phyloP scores from a whole-genome alignment of 495 filamentous ascomycete species.

The Aspergillus steynii region DNA sequence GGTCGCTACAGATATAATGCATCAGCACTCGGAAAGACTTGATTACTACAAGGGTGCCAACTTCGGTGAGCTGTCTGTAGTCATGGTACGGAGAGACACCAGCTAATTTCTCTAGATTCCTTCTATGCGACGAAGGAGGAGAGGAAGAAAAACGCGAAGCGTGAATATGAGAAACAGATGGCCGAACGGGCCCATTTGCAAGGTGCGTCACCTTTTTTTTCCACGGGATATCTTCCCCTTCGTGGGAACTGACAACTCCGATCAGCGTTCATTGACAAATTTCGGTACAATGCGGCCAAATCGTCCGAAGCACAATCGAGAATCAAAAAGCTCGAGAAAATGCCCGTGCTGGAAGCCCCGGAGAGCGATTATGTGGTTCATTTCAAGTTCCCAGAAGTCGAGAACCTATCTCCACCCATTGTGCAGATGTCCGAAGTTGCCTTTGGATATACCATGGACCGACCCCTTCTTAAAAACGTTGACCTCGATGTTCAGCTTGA shows the following conservation, averaged over 20 bases:
- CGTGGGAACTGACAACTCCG: conserved; percentile 6
- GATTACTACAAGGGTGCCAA: conserved; percentile 99
- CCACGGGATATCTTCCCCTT: not conserved
- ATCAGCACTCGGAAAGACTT: conserved; percentile 94
- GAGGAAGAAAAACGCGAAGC: conserved; percentile 91
- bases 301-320: conserved; percentile 96
- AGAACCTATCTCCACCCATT: conserved; percentile 96
- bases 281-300: conserved; percentile 99
- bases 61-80: conserved; percentile 56
- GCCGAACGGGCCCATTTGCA: conserved; percentile 84
- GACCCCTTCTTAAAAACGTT: conserved; percentile 77
- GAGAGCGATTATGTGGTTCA: conserved; percentile 95
- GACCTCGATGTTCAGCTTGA: conserved; percentile 97
- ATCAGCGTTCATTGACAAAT: conserved; percentile 96
- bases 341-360: conserved; percentile 87
- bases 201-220: conserved; percentile 31
- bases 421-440: conserved; percentile 93
- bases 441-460: conserved; percentile 85
- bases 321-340: conserved; percentile 98
- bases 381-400: conserved; percentile 97
- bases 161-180: conserved; percentile 99
- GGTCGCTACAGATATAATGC: conserved; percentile 98
- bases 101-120: conserved; percentile 58
- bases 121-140: conserved; percentile 99
- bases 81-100: not conserved